Percentiles rank a stretch among this genome's conserved stretches.
phyloP scores from a whole-genome alignment of 352 stramenopile species.

The Halophytophthora batemanensis region DNA sequence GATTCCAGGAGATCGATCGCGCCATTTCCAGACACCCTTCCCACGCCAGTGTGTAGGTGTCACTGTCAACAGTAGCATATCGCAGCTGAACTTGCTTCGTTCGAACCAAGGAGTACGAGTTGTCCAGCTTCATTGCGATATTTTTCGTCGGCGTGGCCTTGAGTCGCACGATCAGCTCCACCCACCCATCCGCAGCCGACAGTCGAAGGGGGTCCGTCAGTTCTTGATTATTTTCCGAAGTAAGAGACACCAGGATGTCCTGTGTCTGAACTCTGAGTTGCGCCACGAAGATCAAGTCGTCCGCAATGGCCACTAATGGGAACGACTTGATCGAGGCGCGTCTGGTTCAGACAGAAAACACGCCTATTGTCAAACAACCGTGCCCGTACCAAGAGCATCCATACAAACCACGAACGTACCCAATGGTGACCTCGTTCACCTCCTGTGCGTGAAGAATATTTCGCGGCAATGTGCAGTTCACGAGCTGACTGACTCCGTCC shows the following conservation, averaged over 20 bases:
- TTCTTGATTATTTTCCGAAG: constrained; percentile 19
- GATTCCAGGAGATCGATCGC: constrained; percentile 76
- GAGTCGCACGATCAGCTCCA: constrained; percentile 43
- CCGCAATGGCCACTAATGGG: constrained; percentile 4
- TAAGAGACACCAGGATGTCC: constrained; percentile 36
- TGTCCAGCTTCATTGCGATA: constrained; percentile 55
- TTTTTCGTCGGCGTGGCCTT: constrained; percentile 8
- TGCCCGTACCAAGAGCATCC: neutral
- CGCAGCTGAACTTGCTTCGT: constrained; percentile 57
- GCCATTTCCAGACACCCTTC: constrained; percentile 60
- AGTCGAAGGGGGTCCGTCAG: constrained; percentile 41
- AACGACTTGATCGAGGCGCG: constrained; percentile 20
- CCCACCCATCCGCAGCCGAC: constrained; percentile 42
- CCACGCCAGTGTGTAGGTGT: constrained; percentile 48
- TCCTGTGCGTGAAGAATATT: constrained; percentile 37
- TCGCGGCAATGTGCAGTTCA: constrained; percentile 49
- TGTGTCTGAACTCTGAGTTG: constrained; percentile 40
- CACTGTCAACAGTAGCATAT: constrained; percentile 11
- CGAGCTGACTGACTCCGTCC: constrained; percentile 47
- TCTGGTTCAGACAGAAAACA: constrained; percentile 2
- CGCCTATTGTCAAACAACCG: neutral
- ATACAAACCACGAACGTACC: constrained; percentile 25
- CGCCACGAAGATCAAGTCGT: constrained; percentile 10
- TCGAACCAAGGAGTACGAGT: constrained; percentile 63
- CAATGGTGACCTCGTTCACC: constrained; percentile 38